Evolutionary conservation across 106 monocot genomes (phyloP).

Genomic region (Dactylorhiza incarnata): DNA sequence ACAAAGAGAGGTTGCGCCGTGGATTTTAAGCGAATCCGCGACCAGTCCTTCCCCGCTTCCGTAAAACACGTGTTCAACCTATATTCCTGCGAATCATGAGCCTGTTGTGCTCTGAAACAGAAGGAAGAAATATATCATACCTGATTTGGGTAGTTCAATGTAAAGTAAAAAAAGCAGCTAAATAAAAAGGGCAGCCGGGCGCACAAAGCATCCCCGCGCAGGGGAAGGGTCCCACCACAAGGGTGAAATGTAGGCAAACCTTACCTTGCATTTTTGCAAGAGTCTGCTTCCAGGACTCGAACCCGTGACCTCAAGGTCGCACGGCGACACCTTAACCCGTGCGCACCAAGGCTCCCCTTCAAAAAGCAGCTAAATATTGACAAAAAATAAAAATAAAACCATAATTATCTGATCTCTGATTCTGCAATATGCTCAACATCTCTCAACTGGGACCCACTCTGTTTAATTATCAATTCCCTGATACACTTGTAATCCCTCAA

Average conservation of each 20-base stretch:
- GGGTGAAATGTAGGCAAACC: too few species aligned
- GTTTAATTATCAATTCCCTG: conserved; percentile 41
- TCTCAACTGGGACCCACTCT: conserved; percentile 13
- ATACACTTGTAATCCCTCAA: conserved; percentile 44
- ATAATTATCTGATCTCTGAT: conserved; percentile 10
- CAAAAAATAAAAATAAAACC: conserved; percentile 8
- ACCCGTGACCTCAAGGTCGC: too few species aligned
- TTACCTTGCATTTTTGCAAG: too few species aligned
- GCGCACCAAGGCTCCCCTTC: too few species aligned
- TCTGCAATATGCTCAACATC: conserved; percentile 9
- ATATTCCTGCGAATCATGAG: neutral
- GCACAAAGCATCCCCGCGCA: too few species aligned
- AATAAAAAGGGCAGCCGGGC: too few species aligned
- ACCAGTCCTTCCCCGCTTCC: neutral
- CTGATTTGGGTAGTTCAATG: neutral
- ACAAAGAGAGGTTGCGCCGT: neutral
- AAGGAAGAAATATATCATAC: neutral
- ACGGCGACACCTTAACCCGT: too few species aligned
- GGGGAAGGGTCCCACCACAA: too few species aligned
- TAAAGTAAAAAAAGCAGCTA: conserved; percentile 10
- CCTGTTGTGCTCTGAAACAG: neutral
- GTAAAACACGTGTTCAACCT: neutral
- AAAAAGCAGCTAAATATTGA: conserved; percentile 24
- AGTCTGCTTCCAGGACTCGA: too few species aligned
- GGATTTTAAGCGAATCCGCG: neutral